Evolutionary conservation across 2,329 filamentous ascomycete species (phyloP).

Genomic region (Phaeosphaeria sp.): DNA sequence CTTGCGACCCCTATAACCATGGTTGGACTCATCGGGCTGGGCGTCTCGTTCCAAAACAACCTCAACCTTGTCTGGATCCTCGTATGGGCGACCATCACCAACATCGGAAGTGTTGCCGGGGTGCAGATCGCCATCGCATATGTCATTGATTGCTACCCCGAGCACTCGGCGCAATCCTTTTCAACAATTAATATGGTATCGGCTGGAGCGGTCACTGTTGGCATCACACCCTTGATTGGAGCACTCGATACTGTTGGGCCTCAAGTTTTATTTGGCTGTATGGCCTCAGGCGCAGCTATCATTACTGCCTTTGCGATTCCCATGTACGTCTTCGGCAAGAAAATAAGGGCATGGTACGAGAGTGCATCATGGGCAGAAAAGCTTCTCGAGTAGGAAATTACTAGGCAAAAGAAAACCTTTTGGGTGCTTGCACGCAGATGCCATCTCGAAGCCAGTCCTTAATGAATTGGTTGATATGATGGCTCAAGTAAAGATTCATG

Average conservation of each 20-base stretch:
- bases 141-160: slow-evolving; percentile 19
- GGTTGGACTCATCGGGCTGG: slow-evolving; percentile 13
- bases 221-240: slow-evolving; percentile 8
- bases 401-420: background rate
- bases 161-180: slow-evolving; percentile 19
- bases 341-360: slow-evolving; percentile 18
- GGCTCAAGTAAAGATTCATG: background rate
- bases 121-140: slow-evolving; percentile 14
- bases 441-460: background rate
- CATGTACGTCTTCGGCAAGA: slow-evolving; percentile 19
- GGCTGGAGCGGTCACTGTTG: slow-evolving; percentile 6
- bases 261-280: slow-evolving; percentile 3
- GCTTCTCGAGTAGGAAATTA: slow-evolving; percentile 12
- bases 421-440: background rate
- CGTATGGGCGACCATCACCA: slow-evolving; percentile 14
- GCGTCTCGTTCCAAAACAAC: slow-evolving; percentile 8
- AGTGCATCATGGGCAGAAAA: slow-evolving; percentile 11
- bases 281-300: slow-evolving; percentile 8
- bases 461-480: background rate
- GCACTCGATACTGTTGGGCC: slow-evolving; percentile 6
- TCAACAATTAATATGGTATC: slow-evolving; percentile 13
- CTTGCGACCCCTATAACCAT: slow-evolving; percentile 13
- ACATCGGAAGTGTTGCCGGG: slow-evolving; percentile 8
- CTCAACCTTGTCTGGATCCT: slow-evolving; percentile 13
- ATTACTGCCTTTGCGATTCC: slow-evolving; percentile 7